Conservation (phyloP, 2,329 filamentous ascomycete genomes). For the Aspergillus sojae region DNA sequence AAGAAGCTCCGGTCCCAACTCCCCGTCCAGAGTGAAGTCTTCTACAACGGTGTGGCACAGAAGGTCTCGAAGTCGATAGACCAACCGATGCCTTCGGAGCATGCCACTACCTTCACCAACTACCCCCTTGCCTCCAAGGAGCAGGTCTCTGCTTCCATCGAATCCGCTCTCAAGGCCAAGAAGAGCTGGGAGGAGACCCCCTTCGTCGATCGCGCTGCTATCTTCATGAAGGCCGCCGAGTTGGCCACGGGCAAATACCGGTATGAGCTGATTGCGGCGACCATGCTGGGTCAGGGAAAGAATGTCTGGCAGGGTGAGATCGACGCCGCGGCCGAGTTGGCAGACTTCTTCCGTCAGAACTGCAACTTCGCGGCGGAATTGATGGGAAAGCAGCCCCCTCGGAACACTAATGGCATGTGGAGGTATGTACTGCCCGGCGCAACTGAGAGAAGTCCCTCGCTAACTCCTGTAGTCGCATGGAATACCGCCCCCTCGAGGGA, state of each 20-base stretch:
- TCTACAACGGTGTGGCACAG: conserved; percentile 33
- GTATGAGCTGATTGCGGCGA: conserved; percentile 91
- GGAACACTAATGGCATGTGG: conserved; percentile 83
- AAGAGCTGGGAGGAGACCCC: conserved; percentile 79
- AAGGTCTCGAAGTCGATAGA: conserved; percentile 25
- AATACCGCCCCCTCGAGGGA: conserved; percentile 86
- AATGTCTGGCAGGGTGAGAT: conserved; percentile 98
- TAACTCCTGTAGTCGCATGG: conserved; percentile 61
- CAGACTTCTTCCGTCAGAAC: conserved; percentile 73
- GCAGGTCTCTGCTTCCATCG: conserved; percentile 77
- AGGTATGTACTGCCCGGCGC: conserved; percentile 55
- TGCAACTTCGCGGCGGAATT: conserved; percentile 81
- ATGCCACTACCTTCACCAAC: conserved; percentile 66
- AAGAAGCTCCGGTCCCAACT: conserved; percentile 35
- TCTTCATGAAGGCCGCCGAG: conserved; percentile 93
- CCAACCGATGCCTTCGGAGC: conserved; percentile 34
- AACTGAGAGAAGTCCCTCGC: neutral
- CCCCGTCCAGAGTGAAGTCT: conserved; percentile 34
- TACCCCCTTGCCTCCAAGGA: conserved; percentile 77
- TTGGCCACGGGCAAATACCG: conserved; percentile 86
- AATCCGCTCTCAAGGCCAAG: conserved; percentile 79
- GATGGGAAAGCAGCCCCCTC: conserved; percentile 79
- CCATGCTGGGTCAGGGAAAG: conserved; percentile 94
- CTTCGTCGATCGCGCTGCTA: conserved; percentile 83
- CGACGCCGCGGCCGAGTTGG: conserved; percentile 85